Base-by-base conservation (phyloP, 2,329 filamentous ascomycete genomes). In the Fusarium cicatricum region DNA sequence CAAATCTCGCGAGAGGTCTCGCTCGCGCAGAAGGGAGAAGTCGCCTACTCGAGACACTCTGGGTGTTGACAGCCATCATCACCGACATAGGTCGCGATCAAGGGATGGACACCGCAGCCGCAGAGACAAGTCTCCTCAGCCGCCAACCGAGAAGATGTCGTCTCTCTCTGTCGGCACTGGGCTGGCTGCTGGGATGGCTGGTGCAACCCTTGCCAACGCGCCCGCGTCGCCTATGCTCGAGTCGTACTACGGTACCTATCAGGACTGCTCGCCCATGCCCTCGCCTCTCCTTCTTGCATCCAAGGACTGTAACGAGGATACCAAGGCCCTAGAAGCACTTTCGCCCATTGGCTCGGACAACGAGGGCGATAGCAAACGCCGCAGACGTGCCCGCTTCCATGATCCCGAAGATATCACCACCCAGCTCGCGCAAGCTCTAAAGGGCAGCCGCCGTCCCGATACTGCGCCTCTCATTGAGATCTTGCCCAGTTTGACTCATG, bases 211-310 rank as follows among this genome's bases (percentile, higher is more conserved):
- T 2, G 77, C 83, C 2, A 77, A 78, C 17, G 83, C 91, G 2
- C 91, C 92, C 0, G 86, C 86, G 1, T 97, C 92, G 59, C 95
- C 94, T 1, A 80, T 98, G 43, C 85, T 97, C 2, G 94, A 98
- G 75, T 89, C 95, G 1, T 98, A 98, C 75, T 90, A 89, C 59
- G 94, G 94, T 33, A 97, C 93, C 1, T 98, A 96, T 68, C 94
- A 98, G 74, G 91, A 91, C 53, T 90, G 96, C 67, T 97, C 93
- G 0, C 93, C 94, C 0, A 97, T 97, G 91, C 93, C 93, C 0
- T 92, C 92, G 0, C 91, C 93, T 1, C 78, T 93, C 19, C 80
- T 88, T 67, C 70, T 86, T 4, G 74, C 85, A 3, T 76, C 78
- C 1, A 70, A 79, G 15, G 50, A 63, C 41, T 74, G 80, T 26